Conservation (phyloP, 805 yeast species). For the Saturnispora besseyi region DNA sequence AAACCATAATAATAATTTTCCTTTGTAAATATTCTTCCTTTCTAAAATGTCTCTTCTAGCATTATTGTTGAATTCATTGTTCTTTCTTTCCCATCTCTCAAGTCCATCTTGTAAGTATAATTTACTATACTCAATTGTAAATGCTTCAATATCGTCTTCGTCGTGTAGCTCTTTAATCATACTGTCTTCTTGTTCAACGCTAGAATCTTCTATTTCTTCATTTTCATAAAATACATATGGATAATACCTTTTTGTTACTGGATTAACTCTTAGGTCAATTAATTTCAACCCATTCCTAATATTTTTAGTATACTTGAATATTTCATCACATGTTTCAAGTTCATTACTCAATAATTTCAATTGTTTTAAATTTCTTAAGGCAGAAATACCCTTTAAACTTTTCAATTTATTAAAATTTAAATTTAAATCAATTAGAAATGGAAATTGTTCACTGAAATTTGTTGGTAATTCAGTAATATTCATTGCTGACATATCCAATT, state of each 20-base stretch:
- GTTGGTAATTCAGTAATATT: conserved; percentile 32
- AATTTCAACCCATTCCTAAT: conserved; percentile 28
- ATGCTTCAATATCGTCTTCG: conserved; percentile 44
- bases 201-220: conserved; percentile 6
- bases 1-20: conserved; percentile 22
- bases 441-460: conserved; percentile 32
- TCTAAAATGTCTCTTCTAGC: neutral
- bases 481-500: conserved; percentile 39
- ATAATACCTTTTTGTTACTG: conserved; percentile 37
- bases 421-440: conserved; percentile 39
- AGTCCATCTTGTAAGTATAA: conserved; percentile 26
- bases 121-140: conserved; percentile 37
- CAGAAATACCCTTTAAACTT: conserved; percentile 28
- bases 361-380: conserved; percentile 30
- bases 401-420: conserved; percentile 40
- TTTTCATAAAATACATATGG: conserved; percentile 44
- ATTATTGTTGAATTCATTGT: conserved; percentile 17
- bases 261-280: conserved; percentile 43
- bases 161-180: conserved; percentile 30
- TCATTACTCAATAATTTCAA: conserved; percentile 40
- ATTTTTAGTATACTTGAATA: conserved; percentile 26
- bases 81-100: conserved; percentile 34
- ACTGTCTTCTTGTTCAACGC: conserved; percentile 10
- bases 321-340: conserved; percentile 27
- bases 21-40: conserved; percentile 13